Conservation (phyloP, 768 basidiomycete species). For the Trametes meyenii region DNA sequence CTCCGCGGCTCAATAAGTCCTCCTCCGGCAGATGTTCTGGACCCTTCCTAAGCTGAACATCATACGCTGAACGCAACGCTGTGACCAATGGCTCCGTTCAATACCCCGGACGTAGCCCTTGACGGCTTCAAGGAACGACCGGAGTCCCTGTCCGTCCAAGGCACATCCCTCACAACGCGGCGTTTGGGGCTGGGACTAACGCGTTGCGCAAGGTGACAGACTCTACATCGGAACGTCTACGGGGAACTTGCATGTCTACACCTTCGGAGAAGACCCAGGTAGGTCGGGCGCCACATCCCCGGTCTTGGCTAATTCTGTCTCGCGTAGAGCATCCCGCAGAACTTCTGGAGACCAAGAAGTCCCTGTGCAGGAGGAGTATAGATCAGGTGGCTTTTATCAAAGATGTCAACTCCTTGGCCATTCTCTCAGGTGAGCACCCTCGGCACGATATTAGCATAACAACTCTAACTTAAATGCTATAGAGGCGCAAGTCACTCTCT, state of each 20-base stretch:
- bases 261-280: constrained; percentile 45
- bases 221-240: constrained; percentile 65
- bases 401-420: constrained; percentile 82
- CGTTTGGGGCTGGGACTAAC: background rate
- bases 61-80: background rate
- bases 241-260: constrained; percentile 59
- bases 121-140: constrained; percentile 51
- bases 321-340: constrained; percentile 39
- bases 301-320: constrained; percentile 3
- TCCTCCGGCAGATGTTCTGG: background rate
- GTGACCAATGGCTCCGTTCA: constrained; percentile 35
- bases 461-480: constrained; percentile 5
- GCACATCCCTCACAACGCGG: constrained; percentile 30
- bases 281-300: constrained; percentile 19
- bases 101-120: constrained; percentile 29
- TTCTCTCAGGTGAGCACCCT: constrained; percentile 70
- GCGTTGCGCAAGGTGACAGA: constrained; percentile 44
- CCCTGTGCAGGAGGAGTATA: constrained; percentile 66
- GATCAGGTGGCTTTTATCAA: constrained; percentile 88
- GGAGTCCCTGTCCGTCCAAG: constrained; percentile 50
- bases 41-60: background rate
- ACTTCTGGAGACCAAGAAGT: constrained; percentile 68
- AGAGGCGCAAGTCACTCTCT: constrained; percentile 79
- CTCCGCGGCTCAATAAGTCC: background rate
- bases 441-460: background rate